Base-by-base conservation (phyloP, 108 stramenopile genomes). In the Epipyxis sp. region DNA sequence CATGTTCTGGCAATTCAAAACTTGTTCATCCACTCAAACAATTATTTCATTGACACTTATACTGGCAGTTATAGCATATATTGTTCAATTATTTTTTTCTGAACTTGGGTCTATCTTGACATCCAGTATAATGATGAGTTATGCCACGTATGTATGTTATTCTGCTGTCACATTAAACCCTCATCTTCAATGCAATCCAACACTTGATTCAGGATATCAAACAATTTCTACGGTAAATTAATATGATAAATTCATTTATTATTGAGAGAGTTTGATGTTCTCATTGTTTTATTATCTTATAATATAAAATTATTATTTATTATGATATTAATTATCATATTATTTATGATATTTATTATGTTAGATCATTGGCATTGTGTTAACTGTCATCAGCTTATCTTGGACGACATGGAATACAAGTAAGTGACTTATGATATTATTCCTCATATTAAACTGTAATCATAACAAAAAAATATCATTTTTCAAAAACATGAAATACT, bases 121-220 rank as follows among this genome's bases (percentile, higher is more conserved):
- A 20, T 91, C 90, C 59, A 89, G 91, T 2, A 69, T 85, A 6
- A 92, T 96, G 58, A 86, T 90, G n/a, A 84, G 87, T 0, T 98
- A 96, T 81, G 86, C 88, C 1, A 88, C 89, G 1, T 95, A 88
- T 85, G 78, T 98, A 16, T 91, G 91, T 82, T 94, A 92, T 72
- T 87, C 91, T 3, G 91, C 94, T 30, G 93, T 95, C 20, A 89
- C 88, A 59, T 89, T 89, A 84, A 76, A 85, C 77, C 58, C 76
- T 30, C 34, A 40, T 29, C 30, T 6, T 29, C 6, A 3, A 3
- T 65, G 61, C 34, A 65, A 65, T 65, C 6, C 27, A 32, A 32
- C 61, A 10, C 61, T 65, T 29, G 13, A 65, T 65, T 35, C 61
- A 29, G 61, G 61, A 32, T 65, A 65, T 37, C 61, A 65, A 25